Evolutionary conservation across 2,329 filamentous ascomycete species (phyloP), one percentile per base, ranked within the genome.

Genomic region (Epichloe amarillans): DNA sequence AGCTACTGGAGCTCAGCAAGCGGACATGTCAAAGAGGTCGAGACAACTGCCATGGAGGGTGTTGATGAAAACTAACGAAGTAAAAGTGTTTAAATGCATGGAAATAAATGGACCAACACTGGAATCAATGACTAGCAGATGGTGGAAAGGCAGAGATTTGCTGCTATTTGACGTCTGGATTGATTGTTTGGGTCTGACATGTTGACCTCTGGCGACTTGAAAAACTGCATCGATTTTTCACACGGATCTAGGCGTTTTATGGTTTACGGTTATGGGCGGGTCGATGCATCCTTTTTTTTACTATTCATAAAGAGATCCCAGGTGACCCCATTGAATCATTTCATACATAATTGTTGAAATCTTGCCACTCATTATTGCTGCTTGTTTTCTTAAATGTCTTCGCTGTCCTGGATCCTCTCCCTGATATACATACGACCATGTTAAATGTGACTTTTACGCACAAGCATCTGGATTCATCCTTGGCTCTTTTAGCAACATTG

Each of bases 1-100:
- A 79, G 75, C 23, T 80, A 83, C 67, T 85, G 82, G 80, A 79
- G 69, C 58, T 70, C 80, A 3, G 73, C 76, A n/a, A 73, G 65
- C 21, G 72, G 72, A 33, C 68, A 80, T 55, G 77, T 84, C 56
- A 84, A 76, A 5, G 77, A 82, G 61, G 69, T 74, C 30, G 65
- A 71, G 51, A 55, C 62, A 19, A 57, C 63, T 46, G 64, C 65
- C 36, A 70, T 71, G 60, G 67, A 69, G n/a, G 66, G 61, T 2
- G 60, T 66, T 30, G 61, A 62, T n/a, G 57, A 56, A 21, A 56
- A 59, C 11, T 52, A 53, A 57, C 40, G 51, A 53, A 39, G 38
- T 39, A 47, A 46, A 38, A 6, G 37, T 30, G 21, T 12, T 14
- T 23, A 21, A 26, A 19, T 26, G 26, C 17, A 26, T 7, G 12